phyloP scores from a whole-genome alignment of 169 alveolate species.

The Cryptosporidium sp. region DNA sequence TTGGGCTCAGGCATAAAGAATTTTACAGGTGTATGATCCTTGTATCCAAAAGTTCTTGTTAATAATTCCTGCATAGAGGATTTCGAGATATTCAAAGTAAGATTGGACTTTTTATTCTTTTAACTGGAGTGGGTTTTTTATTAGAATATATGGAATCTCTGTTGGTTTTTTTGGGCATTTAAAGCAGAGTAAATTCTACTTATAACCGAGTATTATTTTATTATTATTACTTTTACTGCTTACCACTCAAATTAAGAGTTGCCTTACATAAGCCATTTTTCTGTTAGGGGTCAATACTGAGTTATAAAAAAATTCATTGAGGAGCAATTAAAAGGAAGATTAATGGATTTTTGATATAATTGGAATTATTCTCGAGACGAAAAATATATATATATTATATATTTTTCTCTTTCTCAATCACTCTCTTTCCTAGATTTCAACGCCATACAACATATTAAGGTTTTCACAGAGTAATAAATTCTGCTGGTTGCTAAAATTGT shows the following conservation, averaged over 20 bases:
- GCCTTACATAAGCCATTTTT: not conserved
- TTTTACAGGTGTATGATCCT: not conserved
- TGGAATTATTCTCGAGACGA: not conserved
- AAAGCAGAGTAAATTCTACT: not conserved
- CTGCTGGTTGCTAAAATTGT: not conserved
- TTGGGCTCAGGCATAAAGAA: not conserved
- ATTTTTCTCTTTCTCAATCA: constrained; percentile 6
- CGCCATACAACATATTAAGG: not conserved
- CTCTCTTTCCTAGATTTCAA: not conserved
- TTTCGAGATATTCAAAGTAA: not conserved
- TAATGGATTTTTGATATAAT: not conserved
- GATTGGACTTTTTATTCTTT: not conserved
- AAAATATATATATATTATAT: constrained; percentile 4
- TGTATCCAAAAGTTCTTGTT: not conserved
- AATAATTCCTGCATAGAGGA: not conserved
- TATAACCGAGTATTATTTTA: not conserved
- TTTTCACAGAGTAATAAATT: not conserved
- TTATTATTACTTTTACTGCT: not conserved
- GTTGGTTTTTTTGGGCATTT: not conserved
- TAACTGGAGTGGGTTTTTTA: not conserved
- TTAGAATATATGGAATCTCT: not conserved
- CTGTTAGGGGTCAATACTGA: not conserved
- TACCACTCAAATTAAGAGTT: not conserved
- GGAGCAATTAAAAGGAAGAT: not conserved
- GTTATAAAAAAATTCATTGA: not conserved